Evolutionary conservation across 306 rosid species (phyloP).

Genomic region (Crataegus laevigata): DNA sequence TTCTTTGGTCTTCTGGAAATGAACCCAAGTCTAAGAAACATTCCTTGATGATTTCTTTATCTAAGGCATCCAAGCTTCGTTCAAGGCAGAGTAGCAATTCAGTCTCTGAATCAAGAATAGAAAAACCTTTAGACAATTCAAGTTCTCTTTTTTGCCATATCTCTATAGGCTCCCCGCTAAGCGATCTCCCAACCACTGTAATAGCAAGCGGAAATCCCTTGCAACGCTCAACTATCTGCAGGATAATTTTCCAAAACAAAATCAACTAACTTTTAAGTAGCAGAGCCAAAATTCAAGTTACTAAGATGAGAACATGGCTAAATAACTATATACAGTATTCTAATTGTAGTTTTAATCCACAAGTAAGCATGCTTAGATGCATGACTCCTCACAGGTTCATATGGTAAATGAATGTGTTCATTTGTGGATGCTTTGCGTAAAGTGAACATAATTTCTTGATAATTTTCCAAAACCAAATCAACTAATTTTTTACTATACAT

Average conservation of each 20-base stretch:
- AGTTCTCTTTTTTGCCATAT: constrained; percentile 23
- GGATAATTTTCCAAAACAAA: neutral
- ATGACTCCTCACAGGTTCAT: neutral
- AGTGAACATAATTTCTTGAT: neutral
- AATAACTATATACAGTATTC: too few species aligned
- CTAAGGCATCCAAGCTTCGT: constrained; percentile 28
- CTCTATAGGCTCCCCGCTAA: constrained; percentile 5
- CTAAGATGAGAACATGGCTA: neutral
- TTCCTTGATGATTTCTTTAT: constrained; percentile 27
- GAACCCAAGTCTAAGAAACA: constrained; percentile 31
- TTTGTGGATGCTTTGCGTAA: neutral
- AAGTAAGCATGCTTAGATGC: neutral
- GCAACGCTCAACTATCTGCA: constrained; percentile 46
- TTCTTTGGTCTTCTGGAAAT: constrained; percentile 48
- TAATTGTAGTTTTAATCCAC: too few species aligned
- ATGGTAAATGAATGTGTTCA: neutral
- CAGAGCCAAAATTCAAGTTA: too few species aligned
- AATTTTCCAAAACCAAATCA: too few species aligned
- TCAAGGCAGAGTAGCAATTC: constrained; percentile 22
- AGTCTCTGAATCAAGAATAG: constrained; percentile 13
- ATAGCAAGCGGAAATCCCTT: constrained; percentile 52
- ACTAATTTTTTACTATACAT: neutral
- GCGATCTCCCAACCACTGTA: constrained; percentile 32
- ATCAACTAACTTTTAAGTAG: neutral
- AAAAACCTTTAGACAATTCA: constrained; percentile 14